Evolutionary conservation across 2,329 filamentous ascomycete genomes (phyloP).

Genomic region (Fusarium sp.): DNA sequence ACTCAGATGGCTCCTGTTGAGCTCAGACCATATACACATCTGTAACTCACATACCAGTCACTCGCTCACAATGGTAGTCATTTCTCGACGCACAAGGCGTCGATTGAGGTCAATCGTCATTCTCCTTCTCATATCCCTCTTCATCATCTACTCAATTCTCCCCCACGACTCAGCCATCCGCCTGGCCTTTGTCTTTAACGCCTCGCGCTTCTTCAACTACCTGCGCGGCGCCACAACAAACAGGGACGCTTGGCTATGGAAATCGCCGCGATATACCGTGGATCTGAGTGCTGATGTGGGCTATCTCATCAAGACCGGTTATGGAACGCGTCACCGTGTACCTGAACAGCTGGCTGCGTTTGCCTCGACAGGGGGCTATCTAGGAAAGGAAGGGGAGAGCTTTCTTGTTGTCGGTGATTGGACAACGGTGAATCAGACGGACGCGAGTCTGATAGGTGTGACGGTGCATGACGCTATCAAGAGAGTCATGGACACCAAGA

Average conservation of each 20-base stretch:
- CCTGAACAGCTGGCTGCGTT: constrained; percentile 60
- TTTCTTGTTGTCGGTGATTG: constrained; percentile 65
- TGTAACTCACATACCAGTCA: constrained; percentile 9
- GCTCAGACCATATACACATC: constrained; percentile 6
- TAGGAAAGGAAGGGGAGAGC: constrained; percentile 53
- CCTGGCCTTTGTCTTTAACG: constrained; percentile 51
- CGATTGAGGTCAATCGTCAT: constrained; percentile 42
- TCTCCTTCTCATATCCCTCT: constrained; percentile 42
- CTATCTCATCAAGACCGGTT: constrained; percentile 66
- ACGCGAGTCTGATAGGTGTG: constrained; percentile 48
- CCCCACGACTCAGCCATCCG: constrained; percentile 50
- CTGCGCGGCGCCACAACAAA: constrained; percentile 45
- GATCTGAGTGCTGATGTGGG: constrained; percentile 60
- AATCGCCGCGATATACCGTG: constrained; percentile 54
- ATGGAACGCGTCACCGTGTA: constrained; percentile 63
- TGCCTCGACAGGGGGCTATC: constrained; percentile 45
- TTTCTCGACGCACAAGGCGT: constrained; percentile 47
- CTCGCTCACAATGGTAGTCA: constrained; percentile 23
- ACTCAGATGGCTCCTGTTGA: constrained; percentile 10
- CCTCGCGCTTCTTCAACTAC: constrained; percentile 47
- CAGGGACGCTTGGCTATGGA: constrained; percentile 56
- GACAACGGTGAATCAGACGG: constrained; percentile 51
- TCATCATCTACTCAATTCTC: constrained; percentile 46
- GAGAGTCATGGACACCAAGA: constrained; percentile 50
- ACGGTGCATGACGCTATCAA: constrained; percentile 57